Evolutionary conservation across 1,139 yeast genomes (phyloP).

Genomic region (Magnusiomyces starmeri): DNA sequence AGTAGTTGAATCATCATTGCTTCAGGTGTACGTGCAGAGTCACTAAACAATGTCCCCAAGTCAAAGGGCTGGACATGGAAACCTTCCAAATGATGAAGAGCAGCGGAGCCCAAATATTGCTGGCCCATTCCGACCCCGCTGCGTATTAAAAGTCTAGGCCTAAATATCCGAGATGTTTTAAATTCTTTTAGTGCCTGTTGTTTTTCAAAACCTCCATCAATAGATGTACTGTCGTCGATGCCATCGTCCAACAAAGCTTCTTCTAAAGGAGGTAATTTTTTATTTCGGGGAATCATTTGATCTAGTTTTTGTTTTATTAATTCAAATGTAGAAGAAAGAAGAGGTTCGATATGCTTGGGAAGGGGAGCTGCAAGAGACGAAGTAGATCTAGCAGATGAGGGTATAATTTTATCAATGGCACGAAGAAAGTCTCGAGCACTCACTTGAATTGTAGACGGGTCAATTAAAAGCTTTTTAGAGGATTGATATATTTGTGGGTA

Average conservation of each 20-base stretch:
- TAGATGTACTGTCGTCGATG: slow-evolving; percentile 43
- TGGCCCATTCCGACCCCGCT: slow-evolving; percentile 87
- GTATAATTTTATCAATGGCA: slow-evolving; percentile 81
- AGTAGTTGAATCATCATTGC: slow-evolving; percentile 78
- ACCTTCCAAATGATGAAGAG: slow-evolving; percentile 78
- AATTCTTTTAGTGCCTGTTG: slow-evolving; percentile 53
- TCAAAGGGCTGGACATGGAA: slow-evolving; percentile 85
- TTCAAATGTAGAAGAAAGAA: slow-evolving; percentile 46
- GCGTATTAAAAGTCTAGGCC: slow-evolving; percentile 70
- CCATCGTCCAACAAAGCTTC: slow-evolving; percentile 58
- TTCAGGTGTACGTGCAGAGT: slow-evolving; percentile 76
- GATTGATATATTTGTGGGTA: slow-evolving; percentile 90
- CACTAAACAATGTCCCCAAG: slow-evolving; percentile 69
- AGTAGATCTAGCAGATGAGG: slow-evolving; percentile 85
- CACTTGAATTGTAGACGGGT: slow-evolving; percentile 65
- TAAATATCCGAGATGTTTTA: slow-evolving; percentile 60
- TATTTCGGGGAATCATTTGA: slow-evolving; percentile 56
- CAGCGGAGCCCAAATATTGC: slow-evolving; percentile 75
- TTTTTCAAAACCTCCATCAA: slow-evolving; percentile 61
- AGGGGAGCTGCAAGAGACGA: slow-evolving; percentile 55
- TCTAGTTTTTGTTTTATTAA: slow-evolving; percentile 46
- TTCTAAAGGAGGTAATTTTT: slow-evolving; percentile 53
- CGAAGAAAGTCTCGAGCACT: slow-evolving; percentile 81
- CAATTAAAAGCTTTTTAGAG: slow-evolving; percentile 63
- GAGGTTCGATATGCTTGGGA: slow-evolving; percentile 63